Percentiles rank a stretch among this genome's conserved stretches.
Evolutionary conservation across 257 asterid genomes (phyloP).

Genomic region (Apocynum venetum): DNA sequence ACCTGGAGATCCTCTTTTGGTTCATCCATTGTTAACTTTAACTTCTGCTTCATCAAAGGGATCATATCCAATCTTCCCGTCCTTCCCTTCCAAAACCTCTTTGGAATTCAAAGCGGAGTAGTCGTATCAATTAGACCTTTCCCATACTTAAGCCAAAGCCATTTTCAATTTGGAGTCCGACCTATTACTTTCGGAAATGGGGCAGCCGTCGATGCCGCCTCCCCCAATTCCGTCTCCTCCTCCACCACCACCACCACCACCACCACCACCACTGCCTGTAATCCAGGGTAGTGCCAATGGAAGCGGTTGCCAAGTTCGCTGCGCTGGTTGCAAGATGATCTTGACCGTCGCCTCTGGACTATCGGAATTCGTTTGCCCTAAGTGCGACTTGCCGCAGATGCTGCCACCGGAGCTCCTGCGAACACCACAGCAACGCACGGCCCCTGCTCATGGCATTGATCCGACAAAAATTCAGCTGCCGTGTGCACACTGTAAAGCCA

Average conservation of each 20-base stretch:
- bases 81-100: neutral
- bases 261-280: slow-evolving; percentile 17
- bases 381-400: slow-evolving; percentile 93
- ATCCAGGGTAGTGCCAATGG: slow-evolving; percentile 19
- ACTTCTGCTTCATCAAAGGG: neutral
- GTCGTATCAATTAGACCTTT: neutral
- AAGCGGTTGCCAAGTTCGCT: slow-evolving; percentile 77
- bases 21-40: neutral
- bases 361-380: slow-evolving; percentile 90
- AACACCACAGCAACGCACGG: slow-evolving; percentile 34
- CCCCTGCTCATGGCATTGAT: slow-evolving; percentile 83
- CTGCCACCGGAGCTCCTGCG: slow-evolving; percentile 87
- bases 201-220: slow-evolving; percentile 75
- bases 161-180: neutral
- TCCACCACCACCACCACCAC: slow-evolving; percentile 39
- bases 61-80: neutral
- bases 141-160: neutral
- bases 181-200: slow-evolving; percentile 30
- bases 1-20: neutral
- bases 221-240: slow-evolving; percentile 35
- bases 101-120: neutral
- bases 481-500: slow-evolving; percentile 87
- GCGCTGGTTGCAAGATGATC: slow-evolving; percentile 94
- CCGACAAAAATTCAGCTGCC: slow-evolving; percentile 97
- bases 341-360: slow-evolving; percentile 63